These are phyloP conservation scores for Rhizopogon vinicolor DNA, from an alignment of 768 basidiomycete genomes.

Conservation along the genomic window DNA sequence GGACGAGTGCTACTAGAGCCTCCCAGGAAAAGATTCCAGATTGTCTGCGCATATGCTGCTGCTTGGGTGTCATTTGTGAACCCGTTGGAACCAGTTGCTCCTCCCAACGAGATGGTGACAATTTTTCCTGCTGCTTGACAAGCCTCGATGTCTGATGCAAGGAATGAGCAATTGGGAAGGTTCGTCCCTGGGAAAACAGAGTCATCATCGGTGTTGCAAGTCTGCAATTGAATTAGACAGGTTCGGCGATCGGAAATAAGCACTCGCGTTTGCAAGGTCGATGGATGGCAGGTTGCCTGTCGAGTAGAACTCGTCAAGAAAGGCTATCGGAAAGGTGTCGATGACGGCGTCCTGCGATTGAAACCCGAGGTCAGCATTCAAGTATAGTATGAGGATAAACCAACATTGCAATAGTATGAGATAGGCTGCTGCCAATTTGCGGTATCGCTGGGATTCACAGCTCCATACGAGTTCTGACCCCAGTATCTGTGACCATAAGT, in stretches of 20 bases:
- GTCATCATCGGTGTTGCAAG: conserved; percentile 55
- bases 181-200: conserved; percentile 56
- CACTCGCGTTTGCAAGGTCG: conserved; percentile 53
- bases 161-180: conserved; percentile 55
- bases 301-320: conserved; percentile 56
- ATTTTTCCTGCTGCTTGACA: conserved; percentile 66
- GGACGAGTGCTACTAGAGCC: conserved; percentile 59
- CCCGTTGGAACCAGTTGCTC: conserved; percentile 56
- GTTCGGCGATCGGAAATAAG: background rate
- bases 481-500: conserved; percentile 22
- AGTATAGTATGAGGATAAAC: background rate
- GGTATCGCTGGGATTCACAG: conserved; percentile 23
- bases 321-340: conserved; percentile 58
- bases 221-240: conserved; percentile 31
- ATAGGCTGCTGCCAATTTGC: conserved; percentile 28
- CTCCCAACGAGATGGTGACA: conserved; percentile 55
- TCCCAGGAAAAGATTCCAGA: conserved; percentile 69
- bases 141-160: conserved; percentile 56
- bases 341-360: conserved; percentile 46
- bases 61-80: conserved; percentile 59
- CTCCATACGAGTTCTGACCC: conserved; percentile 36
- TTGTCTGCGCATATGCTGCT: conserved; percentile 52
- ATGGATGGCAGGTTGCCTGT: conserved; percentile 54
- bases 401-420: conserved; percentile 27
- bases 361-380: background rate